A percentile compares a stretch with the other conserved stretches of the same genome.
Conservation (phyloP, 2,329 filamentous ascomycete species). For the Aspergillus sp. region DNA sequence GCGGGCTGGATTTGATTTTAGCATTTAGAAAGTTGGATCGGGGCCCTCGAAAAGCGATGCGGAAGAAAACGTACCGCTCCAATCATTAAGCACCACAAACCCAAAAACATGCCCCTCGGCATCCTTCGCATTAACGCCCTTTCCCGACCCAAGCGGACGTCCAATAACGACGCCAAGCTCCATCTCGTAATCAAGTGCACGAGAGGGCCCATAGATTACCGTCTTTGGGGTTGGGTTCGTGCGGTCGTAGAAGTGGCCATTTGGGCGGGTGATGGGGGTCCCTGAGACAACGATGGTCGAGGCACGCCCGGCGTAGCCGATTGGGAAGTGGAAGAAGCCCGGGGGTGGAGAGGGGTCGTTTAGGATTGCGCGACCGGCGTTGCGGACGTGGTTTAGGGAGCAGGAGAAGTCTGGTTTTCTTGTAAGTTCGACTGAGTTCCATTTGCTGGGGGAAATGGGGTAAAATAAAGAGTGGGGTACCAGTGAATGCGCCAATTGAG, state of each 20-base stretch:
- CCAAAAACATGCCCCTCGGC: conserved; percentile 67
- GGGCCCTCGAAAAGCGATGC: background rate
- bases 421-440: conserved; percentile 51
- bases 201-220: conserved; percentile 28
- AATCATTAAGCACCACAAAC: conserved; percentile 66
- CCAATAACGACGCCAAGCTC: conserved; percentile 54
- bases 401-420: conserved; percentile 39
- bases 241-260: conserved; percentile 41
- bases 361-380: conserved; percentile 32
- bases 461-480: conserved; percentile 57
- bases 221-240: conserved; percentile 23
- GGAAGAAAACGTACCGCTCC: conserved; percentile 43
- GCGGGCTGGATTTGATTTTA: conserved; percentile 23
- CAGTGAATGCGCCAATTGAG: conserved; percentile 60
- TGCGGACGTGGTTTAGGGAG: conserved; percentile 38
- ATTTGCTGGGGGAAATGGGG: conserved; percentile 31
- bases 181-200: conserved; percentile 46
- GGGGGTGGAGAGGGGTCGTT: conserved; percentile 31
- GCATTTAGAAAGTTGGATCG: background rate
- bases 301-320: conserved; percentile 60
- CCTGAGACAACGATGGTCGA: conserved; percentile 58
- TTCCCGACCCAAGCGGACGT: conserved; percentile 43
- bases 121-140: conserved; percentile 49
- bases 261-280: conserved; percentile 53
- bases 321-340: conserved; percentile 55